These are phyloP conservation scores for Hypoxylon sp. DNA, from an alignment of 2,329 filamentous ascomycete genomes.

Conservation along the genomic window DNA sequence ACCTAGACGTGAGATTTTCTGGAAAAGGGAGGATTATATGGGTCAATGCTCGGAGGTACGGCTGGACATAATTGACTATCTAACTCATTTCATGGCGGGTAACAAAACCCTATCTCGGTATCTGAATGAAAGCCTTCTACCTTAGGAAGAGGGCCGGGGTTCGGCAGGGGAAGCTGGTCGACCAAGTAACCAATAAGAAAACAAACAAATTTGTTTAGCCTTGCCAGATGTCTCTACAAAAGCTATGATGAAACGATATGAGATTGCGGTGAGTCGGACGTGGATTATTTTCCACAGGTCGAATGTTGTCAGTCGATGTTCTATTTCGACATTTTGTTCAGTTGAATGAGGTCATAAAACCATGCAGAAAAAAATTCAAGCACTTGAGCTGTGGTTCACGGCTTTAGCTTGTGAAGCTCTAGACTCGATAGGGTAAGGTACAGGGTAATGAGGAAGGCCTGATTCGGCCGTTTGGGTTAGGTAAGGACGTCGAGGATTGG, in stretches of 20 bases:
- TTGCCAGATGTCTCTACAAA: conserved; percentile 13
- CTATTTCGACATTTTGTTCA: conserved; percentile 25
- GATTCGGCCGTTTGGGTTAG: conserved; percentile 22
- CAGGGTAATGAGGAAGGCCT: not conserved
- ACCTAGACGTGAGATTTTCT: conserved; percentile 23
- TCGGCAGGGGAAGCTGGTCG: conserved; percentile 10
- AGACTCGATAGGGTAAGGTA: conserved; percentile 26
- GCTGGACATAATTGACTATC: conserved; percentile 43
- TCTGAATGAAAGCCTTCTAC: conserved; percentile 23
- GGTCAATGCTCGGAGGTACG: conserved; percentile 40
- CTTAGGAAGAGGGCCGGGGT: conserved; percentile 12
- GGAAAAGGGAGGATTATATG: conserved; percentile 40
- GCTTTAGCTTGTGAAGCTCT: conserved; percentile 15
- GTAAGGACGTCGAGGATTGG: conserved; percentile 14
- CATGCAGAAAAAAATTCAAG: conserved; percentile 24
- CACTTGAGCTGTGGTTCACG: conserved; percentile 10
- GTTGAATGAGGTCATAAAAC: conserved; percentile 50
- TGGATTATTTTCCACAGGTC: conserved; percentile 44
- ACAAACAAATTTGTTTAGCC: conserved; percentile 13
- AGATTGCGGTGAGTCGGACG: conserved; percentile 34
- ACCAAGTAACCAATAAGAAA: conserved; percentile 27
- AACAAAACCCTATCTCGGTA: conserved; percentile 18
- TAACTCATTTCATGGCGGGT: conserved; percentile 46
- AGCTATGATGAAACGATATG: conserved; percentile 36
- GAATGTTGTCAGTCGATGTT: conserved; percentile 51